Percentiles rank a stretch among this genome's conserved stretches.
phyloP scores from a whole-genome alignment of 352 stramenopile species.

The Globisporangium ultimum region DNA sequence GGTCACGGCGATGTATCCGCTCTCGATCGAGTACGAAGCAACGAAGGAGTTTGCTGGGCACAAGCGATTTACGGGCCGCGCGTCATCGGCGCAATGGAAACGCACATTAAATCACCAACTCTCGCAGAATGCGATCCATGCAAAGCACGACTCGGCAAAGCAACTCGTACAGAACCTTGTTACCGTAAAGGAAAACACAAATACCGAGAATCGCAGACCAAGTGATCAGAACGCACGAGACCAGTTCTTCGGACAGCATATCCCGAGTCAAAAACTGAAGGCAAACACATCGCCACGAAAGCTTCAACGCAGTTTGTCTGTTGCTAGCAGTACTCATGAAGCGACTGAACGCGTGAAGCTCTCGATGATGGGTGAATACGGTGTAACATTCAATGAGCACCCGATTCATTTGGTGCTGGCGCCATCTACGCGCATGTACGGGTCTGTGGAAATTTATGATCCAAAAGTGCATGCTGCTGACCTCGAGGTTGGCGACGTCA shows the following conservation, averaged over 20 bases:
- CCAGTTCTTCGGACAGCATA: slow-evolving; percentile 11
- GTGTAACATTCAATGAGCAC: slow-evolving; percentile 45
- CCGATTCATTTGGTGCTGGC: slow-evolving; percentile 51
- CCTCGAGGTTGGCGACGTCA: slow-evolving; percentile 60
- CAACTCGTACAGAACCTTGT: slow-evolving; percentile 27
- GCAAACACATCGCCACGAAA: background rate
- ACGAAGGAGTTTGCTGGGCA: slow-evolving; percentile 16
- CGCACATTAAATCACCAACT: slow-evolving; percentile 56
- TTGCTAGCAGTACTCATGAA: background rate
- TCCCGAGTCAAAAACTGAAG: slow-evolving; percentile 10
- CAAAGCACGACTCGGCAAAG: slow-evolving; percentile 16
- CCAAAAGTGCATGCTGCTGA: slow-evolving; percentile 35
- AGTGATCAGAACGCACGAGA: slow-evolving; percentile 17
- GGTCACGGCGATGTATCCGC: slow-evolving; percentile 71
- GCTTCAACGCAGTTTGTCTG: too few species aligned
- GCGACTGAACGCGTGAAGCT: slow-evolving; percentile 14
- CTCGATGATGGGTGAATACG: slow-evolving; percentile 57
- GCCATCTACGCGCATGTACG: slow-evolving; percentile 70
- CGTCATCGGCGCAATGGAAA: slow-evolving; percentile 66
- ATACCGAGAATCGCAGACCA: slow-evolving; percentile 11
- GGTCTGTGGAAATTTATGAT: slow-evolving; percentile 71
- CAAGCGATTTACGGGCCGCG: slow-evolving; percentile 42
- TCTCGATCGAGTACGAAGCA: slow-evolving; percentile 53
- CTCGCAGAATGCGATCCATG: slow-evolving; percentile 27
- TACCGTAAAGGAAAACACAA: slow-evolving; percentile 4